phyloP scores from a whole-genome alignment of 805 yeast species.

The Yarrowia osloensis region DNA sequence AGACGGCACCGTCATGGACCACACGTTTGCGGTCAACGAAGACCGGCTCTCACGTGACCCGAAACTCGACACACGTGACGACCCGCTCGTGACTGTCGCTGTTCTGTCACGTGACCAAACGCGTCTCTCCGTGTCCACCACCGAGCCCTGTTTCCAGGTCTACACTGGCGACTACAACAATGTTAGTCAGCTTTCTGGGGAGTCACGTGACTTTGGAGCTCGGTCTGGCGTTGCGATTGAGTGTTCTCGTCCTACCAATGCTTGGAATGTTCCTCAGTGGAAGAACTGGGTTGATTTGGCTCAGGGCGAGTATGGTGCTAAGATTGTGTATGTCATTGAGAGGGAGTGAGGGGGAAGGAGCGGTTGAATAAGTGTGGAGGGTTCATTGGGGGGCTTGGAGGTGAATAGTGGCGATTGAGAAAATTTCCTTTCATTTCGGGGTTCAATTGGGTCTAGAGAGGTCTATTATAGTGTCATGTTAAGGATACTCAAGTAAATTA shows the following conservation, averaged over 20 bases:
- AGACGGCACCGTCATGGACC: not conserved
- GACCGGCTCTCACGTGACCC: not conserved
- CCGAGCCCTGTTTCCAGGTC: constrained; percentile 14
- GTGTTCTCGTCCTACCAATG: constrained; percentile 6
- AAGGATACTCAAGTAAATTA: no score
- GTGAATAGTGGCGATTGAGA: no score
- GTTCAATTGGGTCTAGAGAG: no score
- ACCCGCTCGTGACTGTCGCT: not conserved
- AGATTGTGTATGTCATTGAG: not conserved
- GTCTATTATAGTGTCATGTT: no score
- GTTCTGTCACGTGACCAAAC: not conserved
- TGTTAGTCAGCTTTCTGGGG: not conserved
- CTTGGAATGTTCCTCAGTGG: constrained; percentile 13
- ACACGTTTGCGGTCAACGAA: not conserved
- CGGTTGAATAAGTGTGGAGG: no score
- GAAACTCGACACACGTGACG: constrained; percentile 1
- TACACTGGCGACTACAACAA: constrained; percentile 8
- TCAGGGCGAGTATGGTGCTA: not conserved
- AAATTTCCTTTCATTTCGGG: no score
- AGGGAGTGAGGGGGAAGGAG: not conserved
- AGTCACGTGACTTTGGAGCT: constrained; percentile 3
- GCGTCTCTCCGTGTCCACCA: not conserved
- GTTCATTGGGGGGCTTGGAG: no score
- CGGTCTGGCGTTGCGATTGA: constrained; percentile 14
- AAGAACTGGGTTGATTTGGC: not conserved